These are phyloP conservation scores for Coemansia sp. DNA, from an alignment of 192 early-diverging fungal genomes.

Conservation along the genomic window DNA sequence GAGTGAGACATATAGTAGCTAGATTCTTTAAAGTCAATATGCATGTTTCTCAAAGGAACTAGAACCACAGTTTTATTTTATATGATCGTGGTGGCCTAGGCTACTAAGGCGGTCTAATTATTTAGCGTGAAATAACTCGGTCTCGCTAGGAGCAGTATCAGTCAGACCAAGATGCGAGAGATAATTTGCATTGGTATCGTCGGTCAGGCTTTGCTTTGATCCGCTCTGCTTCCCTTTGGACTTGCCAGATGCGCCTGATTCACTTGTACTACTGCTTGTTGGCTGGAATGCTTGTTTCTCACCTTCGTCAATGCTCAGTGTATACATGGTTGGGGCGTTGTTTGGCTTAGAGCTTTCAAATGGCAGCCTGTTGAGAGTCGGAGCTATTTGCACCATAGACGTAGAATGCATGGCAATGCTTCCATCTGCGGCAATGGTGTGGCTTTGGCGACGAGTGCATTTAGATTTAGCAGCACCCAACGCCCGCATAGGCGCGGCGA, in stretches of 20 bases:
- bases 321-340: slow-evolving; percentile 8
- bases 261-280: too few relatives aligned
- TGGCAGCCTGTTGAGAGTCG: not conserved
- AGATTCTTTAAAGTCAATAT: too few relatives aligned
- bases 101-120: too few relatives aligned
- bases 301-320: slow-evolving; percentile 2
- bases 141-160: slow-evolving; percentile 5
- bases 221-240: too few relatives aligned
- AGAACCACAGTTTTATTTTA: too few relatives aligned
- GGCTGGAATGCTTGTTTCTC: not conserved
- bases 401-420: not conserved
- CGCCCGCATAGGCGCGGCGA: slow-evolving; percentile 8
- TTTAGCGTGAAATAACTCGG: not conserved
- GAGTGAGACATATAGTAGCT: too few relatives aligned
- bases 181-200: not conserved
- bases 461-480: not conserved
- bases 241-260: too few relatives aligned
- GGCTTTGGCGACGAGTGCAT: not conserved
- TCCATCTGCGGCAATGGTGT: not conserved
- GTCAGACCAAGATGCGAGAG: slow-evolving; percentile 7
- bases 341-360: not conserved
- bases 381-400: not conserved
- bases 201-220: too few relatives aligned
- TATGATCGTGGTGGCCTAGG: too few relatives aligned
- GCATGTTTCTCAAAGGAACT: too few relatives aligned